Evolutionary conservation across 169 alveolate species (phyloP).

Genomic region (Cyclospora cayetanensis): DNA sequence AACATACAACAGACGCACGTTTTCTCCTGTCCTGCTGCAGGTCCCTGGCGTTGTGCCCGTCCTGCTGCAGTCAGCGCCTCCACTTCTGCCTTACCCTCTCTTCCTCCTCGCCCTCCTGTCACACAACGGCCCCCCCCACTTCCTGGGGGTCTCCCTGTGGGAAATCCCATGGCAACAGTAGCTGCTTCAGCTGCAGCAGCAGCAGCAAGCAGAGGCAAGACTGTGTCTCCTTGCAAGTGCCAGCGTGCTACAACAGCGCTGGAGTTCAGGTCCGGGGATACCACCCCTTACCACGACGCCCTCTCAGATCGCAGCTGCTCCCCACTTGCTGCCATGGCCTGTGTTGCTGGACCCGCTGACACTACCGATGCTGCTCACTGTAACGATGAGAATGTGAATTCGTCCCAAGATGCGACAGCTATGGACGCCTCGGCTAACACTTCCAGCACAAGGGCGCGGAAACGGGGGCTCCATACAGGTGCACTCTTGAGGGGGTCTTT

Average conservation of each 20-base stretch:
- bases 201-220: slow-evolving; percentile 15
- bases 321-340: not conserved
- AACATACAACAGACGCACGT: no score
- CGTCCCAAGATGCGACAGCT: not conserved
- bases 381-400: not conserved
- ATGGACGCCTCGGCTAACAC: not conserved
- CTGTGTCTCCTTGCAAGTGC: not conserved
- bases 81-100: not conserved
- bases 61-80: slow-evolving; percentile 13
- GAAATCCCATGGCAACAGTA: no score
- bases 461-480: not conserved
- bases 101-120: not conserved
- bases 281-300: not conserved
- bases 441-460: not conserved
- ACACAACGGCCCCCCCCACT: not conserved
- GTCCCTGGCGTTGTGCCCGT: not conserved
- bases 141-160: not conserved
- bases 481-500: not conserved
- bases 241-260: not conserved
- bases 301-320: not conserved
- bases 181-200: no score
- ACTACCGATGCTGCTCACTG: not conserved
- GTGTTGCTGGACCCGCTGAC: not conserved
- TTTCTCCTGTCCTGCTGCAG: not conserved
- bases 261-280: not conserved